Percentiles rank a stretch among this genome's conserved stretches.
Conservation (phyloP, 2,329 filamentous ascomycete species). For the Byssoonygena ceratinophila region DNA sequence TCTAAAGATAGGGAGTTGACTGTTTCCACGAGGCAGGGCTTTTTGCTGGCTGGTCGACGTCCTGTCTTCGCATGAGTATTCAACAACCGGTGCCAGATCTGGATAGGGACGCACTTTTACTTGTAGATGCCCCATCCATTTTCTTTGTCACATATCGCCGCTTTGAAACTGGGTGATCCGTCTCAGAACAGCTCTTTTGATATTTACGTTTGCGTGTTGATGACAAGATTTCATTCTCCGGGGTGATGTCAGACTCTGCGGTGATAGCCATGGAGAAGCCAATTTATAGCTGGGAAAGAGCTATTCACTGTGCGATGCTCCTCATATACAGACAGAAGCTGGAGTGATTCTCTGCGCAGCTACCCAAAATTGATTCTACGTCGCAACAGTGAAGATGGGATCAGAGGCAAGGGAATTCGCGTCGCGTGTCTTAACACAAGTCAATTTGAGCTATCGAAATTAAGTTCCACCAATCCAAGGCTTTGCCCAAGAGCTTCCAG, state of each 20-base stretch:
- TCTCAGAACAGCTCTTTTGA: neutral
- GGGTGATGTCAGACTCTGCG: neutral
- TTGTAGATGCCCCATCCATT: neutral
- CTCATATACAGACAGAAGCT: neutral
- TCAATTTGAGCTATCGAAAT: too few relatives aligned
- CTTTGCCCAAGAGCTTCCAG: too few relatives aligned
- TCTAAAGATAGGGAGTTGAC: slow-evolving; percentile 33
- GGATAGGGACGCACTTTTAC: neutral
- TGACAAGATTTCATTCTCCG: neutral
- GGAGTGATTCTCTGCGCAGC: too few relatives aligned
- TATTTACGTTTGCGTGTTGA: slow-evolving; percentile 1
- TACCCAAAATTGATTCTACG: too few relatives aligned
- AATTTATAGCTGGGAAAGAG: neutral
- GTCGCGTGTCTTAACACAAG: too few relatives aligned
- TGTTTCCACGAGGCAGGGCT: slow-evolving; percentile 29
- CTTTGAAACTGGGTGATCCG: neutral
- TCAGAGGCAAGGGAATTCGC: too few relatives aligned
- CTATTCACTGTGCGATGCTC: neutral
- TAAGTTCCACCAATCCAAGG: too few relatives aligned
- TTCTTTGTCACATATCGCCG: neutral
- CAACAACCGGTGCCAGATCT: neutral
- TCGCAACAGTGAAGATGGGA: too few relatives aligned
- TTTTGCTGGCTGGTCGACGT: neutral
- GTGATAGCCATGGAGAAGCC: neutral
- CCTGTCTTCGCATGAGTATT: neutral